A percentile compares a stretch with the other conserved stretches of the same genome.
Evolutionary conservation across 805 yeast genomes (phyloP).

Genomic region (Nakazawaea ambrosiae): DNA sequence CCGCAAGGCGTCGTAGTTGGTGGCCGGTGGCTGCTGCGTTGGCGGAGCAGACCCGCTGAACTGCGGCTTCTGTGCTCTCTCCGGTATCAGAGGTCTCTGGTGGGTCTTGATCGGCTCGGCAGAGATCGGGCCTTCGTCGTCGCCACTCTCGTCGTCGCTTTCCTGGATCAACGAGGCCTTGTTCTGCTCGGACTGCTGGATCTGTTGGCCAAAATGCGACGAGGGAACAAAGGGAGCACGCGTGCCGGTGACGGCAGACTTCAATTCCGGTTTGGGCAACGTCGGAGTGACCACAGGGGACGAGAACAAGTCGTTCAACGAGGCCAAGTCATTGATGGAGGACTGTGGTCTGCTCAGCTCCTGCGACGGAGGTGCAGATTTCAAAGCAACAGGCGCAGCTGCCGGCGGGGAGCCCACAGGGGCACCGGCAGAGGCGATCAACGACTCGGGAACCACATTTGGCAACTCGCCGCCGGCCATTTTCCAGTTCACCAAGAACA

Average conservation of each 20-base stretch:
- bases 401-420: slow-evolving; percentile 9
- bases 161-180: slow-evolving; percentile 27
- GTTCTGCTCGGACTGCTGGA: slow-evolving; percentile 28
- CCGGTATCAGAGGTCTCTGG: slow-evolving; percentile 26
- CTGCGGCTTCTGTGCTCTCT: slow-evolving; percentile 26
- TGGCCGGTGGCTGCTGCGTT: too few relatives aligned
- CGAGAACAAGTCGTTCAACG: slow-evolving; percentile 46
- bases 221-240: slow-evolving; percentile 63
- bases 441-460: slow-evolving; percentile 61
- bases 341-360: slow-evolving; percentile 36
- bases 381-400: slow-evolving; percentile 14
- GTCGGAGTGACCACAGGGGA: slow-evolving; percentile 26
- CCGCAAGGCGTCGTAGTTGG: slow-evolving; percentile 46
- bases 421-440: slow-evolving; percentile 31
- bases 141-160: slow-evolving; percentile 21
- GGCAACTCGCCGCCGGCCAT: slow-evolving; percentile 78
- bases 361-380: slow-evolving; percentile 20
- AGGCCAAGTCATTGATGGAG: slow-evolving; percentile 62
- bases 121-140: slow-evolving; percentile 24
- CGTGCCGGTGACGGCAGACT: slow-evolving; percentile 25
- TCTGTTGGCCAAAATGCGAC: slow-evolving; percentile 77
- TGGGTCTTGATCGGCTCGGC: slow-evolving; percentile 16
- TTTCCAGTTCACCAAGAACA: slow-evolving; percentile 84
- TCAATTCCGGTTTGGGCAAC: slow-evolving; percentile 15
- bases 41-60: slow-evolving; percentile 19